A percentile compares a stretch with the other conserved stretches of the same genome.
Conservation (phyloP, 129 eudicot genomes). For the Helianthus tuberosus region DNA sequence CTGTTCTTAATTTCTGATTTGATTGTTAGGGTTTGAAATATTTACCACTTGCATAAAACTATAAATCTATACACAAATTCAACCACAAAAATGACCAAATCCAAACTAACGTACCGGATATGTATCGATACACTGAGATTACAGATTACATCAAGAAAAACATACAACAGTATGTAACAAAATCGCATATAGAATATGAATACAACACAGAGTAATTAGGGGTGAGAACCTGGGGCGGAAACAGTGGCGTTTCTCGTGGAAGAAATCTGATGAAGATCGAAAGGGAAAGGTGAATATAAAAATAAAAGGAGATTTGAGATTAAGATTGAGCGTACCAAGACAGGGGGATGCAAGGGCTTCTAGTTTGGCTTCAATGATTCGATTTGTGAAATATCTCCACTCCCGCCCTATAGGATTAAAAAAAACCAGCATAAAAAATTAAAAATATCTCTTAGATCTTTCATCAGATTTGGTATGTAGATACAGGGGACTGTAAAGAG, state of each 20-base stretch:
- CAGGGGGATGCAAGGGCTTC: not conserved
- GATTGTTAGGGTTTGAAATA: not conserved
- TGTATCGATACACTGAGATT: too few species aligned
- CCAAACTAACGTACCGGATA: too few species aligned
- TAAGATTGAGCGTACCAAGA: slow-evolving; percentile 30
- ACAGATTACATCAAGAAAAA: too few species aligned
- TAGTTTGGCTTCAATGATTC: slow-evolving; percentile 1
- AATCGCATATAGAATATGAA: not conserved
- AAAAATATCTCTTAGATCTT: too few species aligned
- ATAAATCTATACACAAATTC: too few species aligned
- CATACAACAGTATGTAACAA: too few species aligned
- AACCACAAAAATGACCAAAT: too few species aligned
- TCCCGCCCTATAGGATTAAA: slow-evolving; percentile 5
- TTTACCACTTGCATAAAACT: not conserved
- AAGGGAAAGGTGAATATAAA: not conserved
- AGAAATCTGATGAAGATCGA: too few species aligned
- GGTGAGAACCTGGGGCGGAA: too few species aligned
- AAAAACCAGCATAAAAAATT: slow-evolving; percentile 5
- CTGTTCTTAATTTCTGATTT: not conserved
- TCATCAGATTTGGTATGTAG: too few species aligned
- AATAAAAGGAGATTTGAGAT: slow-evolving; percentile 28
- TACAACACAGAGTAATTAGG: slow-evolving; percentile 17
- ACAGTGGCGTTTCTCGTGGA: slow-evolving; percentile 24
- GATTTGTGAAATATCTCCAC: slow-evolving; percentile 22
- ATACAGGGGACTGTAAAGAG: too few species aligned